Conservation (phyloP, 768 basidiomycete genomes). For the Panaeolus papilionaceus region DNA sequence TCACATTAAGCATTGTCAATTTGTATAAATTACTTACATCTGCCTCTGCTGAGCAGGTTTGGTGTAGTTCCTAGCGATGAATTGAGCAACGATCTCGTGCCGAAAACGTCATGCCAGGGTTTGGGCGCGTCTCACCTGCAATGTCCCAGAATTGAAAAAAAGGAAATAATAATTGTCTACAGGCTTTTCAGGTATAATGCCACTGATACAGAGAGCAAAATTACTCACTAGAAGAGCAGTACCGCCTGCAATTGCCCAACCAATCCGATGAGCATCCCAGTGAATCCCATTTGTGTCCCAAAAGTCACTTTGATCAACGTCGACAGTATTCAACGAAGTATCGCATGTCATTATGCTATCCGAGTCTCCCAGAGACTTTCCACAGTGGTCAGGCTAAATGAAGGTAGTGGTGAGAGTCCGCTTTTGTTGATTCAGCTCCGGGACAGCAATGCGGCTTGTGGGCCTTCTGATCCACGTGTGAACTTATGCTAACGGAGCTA, state of each 20-base stretch:
- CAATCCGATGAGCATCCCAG: slow-evolving; percentile 71
- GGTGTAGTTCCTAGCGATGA: slow-evolving; percentile 67
- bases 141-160: slow-evolving; percentile 61
- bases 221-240: slow-evolving; percentile 57
- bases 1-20: slow-evolving; percentile 10
- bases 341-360: slow-evolving; percentile 29
- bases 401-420: background rate
- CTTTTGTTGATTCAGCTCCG: background rate
- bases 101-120: slow-evolving; percentile 4
- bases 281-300: slow-evolving; percentile 60
- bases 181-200: background rate
- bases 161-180: slow-evolving; percentile 68
- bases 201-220: background rate
- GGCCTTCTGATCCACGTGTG: background rate
- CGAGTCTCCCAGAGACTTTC: background rate
- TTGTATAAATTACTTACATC: slow-evolving; percentile 53
- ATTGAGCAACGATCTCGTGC: slow-evolving; percentile 8
- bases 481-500: background rate
- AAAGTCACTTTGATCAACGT: slow-evolving; percentile 65
- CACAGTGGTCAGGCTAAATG: background rate
- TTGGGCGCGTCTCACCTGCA: slow-evolving; percentile 55
- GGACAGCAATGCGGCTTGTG: background rate
- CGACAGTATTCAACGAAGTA: slow-evolving; percentile 52
- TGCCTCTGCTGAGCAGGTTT: slow-evolving; percentile 79
- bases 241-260: slow-evolving; percentile 75